Evolutionary conservation across 805 yeast genomes (phyloP), one percentile per base, ranked within the genome.

Genomic region (Phaffomyces opuntiae): DNA sequence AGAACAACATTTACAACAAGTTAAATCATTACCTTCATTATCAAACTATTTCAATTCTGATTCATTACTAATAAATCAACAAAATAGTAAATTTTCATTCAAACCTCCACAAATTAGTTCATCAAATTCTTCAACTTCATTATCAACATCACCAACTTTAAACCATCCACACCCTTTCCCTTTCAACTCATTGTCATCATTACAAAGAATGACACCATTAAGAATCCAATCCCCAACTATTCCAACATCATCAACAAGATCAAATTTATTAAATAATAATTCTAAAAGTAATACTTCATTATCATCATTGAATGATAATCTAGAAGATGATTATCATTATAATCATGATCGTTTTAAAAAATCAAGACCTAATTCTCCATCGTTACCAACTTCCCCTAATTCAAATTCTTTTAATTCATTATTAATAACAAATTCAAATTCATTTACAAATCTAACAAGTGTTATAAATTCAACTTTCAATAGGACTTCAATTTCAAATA

Each of bases 141-240:
- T 51, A 9, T 29, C 52, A 14, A 48, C 59, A 14, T 48, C 57
- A 1, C 52, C 60, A 38, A 49, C 55, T 11, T 35, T 49, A 4
- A 50, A 46, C 40, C 51, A 47, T 27, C 24, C 32, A 19, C 59
- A 55, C 39, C 61, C 58, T 39, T 61, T 56, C 24, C 60, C 67
- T 26, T 49, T 69, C 17, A 67, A 62, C 49, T 70, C 74, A 1
- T 53, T 74, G 21, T 67, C 77, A 0, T 73, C 84, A 4, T 60
- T 81, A 44, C 85, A 80, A 57, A 69, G 81, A 56, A 77, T 80
- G 82, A 80, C 84, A 0, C 85, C 83, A 8, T 56, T 78, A 26
- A 60, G 70, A 45, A 55, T 49, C 48, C 57, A 24, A 54, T 63
- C 45, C 34, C 64, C 46, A 32, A 51, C 56, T 33, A 29, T 41